These are phyloP conservation scores for Rachicladosporium sp. DNA, from an alignment of 2,329 filamentous ascomycete species.

Conservation along the genomic window DNA sequence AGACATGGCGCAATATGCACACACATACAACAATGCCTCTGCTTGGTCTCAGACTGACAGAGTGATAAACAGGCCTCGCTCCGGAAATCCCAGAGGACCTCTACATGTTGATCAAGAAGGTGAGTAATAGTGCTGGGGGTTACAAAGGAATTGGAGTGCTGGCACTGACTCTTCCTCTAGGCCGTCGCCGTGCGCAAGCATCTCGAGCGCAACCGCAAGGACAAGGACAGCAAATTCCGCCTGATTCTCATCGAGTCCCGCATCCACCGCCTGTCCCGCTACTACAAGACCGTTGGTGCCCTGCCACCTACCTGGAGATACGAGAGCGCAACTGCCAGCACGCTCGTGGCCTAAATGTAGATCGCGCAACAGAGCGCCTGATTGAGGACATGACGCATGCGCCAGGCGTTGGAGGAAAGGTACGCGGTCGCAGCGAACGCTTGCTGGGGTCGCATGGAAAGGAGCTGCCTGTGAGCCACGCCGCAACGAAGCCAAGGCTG, in stretches of 20 bases:
- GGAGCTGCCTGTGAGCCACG: too few species aligned
- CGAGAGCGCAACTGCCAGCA: conserved; percentile 93
- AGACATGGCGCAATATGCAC: conserved; percentile 7
- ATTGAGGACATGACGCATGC: background rate
- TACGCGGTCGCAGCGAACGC: too few species aligned
- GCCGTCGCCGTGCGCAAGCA: conserved; percentile 99
- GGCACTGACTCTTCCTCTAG: too few species aligned
- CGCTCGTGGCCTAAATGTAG: conserved; percentile 69
- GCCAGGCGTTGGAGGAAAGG: background rate
- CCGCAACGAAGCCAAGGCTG: background rate
- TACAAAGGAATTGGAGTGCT: too few species aligned
- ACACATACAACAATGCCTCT: conserved; percentile 26
- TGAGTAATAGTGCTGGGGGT: too few species aligned
- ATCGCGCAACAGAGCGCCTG: background rate
- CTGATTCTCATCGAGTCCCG: conserved; percentile 99
- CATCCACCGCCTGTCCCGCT: conserved; percentile 98
- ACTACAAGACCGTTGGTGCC: conserved; percentile 93
- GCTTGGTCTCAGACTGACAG: conserved; percentile 32
- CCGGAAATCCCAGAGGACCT: conserved; percentile 98
- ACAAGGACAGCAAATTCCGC: conserved; percentile 99
- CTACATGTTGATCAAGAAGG: conserved; percentile 99
- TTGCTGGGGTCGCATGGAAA: too few species aligned
- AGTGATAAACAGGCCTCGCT: conserved; percentile 69
- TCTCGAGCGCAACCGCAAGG: conserved; percentile 99
- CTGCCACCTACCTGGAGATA: conserved; percentile 94